Evolutionary conservation across 768 basidiomycete genomes (phyloP), one percentile per base, ranked within the genome.

Genomic region (Kwoniella mangroviensis): DNA sequence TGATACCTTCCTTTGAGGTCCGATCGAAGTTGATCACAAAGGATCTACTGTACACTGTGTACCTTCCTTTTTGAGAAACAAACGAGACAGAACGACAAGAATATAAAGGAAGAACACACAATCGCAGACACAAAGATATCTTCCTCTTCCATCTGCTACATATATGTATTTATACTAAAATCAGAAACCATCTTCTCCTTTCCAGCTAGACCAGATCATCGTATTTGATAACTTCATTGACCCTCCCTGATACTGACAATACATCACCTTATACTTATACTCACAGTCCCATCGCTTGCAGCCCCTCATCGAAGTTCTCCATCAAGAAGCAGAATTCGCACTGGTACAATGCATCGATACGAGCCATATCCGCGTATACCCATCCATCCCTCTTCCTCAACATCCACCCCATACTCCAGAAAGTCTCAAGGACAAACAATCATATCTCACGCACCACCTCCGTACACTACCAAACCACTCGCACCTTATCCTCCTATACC

Each of bases 321-420:
- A 54, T 11, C 56, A 58, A 58, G 10, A 40, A 21, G 4, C 58
- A 60, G 9, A 13, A 34, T 7, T 7, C 4, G 9, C 6, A 34
- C 1, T 34, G 34, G 34, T 7, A 34, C 34, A 34, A 28, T 26
- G 24, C 24, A 40, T 21, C 65, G 65, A 34, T 67, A 59, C 19
- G 52, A 67, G 13, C 55, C 65, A 17, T 67, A 67, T 15, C 65
- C 56, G 1, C 43, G 11, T 11, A 57, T 17, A 0, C 10, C 21
- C 34, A 34, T 34, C 34, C 4, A 34, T 34, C 34, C 34, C 34
- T 6, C 1, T 34, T 52, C 49, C n/a, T 57, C 45, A 6, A 52
- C 45, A 2, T 60, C 58, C 15, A 21, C 58, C 21, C n/a, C 58
- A 42, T 9, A 60, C 12, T 60, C 0, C 40, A 13, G 15, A n/a